phyloP scores from a whole-genome alignment of 192 early-diverging fungal genomes.

The Backusella morwellensis region DNA sequence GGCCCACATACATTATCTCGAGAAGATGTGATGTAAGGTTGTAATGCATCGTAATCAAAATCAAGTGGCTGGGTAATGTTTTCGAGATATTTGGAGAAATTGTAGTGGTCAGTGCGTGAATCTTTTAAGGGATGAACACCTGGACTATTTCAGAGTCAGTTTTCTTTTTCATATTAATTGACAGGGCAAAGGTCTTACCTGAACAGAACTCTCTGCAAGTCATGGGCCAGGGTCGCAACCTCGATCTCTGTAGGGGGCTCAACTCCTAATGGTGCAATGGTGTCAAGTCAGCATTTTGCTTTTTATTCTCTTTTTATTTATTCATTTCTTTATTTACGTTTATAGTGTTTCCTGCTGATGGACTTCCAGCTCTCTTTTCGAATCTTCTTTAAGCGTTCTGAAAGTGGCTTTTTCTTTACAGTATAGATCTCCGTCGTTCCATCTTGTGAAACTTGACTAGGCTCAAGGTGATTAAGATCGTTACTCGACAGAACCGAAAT shows the following conservation, averaged over 20 bases:
- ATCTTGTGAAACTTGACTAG: not conserved
- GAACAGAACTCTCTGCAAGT: slow-evolving; percentile 65
- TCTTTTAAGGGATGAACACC: slow-evolving; percentile 83
- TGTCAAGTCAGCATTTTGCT: not conserved
- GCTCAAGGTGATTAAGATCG: not conserved
- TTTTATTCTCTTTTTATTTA: not conserved
- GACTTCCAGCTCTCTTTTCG: not conserved
- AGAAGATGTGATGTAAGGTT: slow-evolving; percentile 81
- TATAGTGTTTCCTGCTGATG: not conserved
- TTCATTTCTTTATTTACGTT: not conserved
- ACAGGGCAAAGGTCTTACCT: slow-evolving; percentile 32
- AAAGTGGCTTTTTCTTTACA: not conserved
- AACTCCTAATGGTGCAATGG: slow-evolving; percentile 5
- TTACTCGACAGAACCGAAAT: not conserved
- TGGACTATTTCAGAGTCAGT: slow-evolving; percentile 45
- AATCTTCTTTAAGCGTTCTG: not conserved
- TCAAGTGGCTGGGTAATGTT: slow-evolving; percentile 75
- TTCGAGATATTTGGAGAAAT: slow-evolving; percentile 80
- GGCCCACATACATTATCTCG: slow-evolving; percentile 49
- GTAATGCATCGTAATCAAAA: slow-evolving; percentile 78
- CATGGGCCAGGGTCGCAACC: slow-evolving; percentile 53
- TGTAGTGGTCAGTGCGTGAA: slow-evolving; percentile 68
- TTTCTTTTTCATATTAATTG: not conserved
- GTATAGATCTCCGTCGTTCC: not conserved
- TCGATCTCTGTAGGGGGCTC: not conserved